Percentiles rank a stretch among this genome's conserved stretches.
Conservation (phyloP, 208 protist genomes). For the Naegleria fowleri region DNA sequence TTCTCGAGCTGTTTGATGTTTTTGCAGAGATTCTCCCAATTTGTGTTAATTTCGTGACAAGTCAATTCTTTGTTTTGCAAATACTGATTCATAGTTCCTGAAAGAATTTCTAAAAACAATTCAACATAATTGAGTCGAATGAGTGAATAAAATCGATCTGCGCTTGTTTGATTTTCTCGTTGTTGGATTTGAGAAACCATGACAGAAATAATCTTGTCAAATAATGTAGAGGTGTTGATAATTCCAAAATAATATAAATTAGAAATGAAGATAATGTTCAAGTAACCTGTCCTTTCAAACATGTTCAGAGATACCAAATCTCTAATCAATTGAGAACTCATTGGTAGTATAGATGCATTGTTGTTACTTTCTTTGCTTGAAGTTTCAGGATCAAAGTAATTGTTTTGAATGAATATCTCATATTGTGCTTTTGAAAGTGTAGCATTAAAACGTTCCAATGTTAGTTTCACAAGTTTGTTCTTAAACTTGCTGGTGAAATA, state of each 20-base stretch:
- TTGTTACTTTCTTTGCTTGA: not conserved
- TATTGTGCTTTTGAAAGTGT: not conserved
- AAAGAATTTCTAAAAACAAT: not conserved
- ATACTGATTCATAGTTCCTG: not conserved
- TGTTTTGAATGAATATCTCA: not conserved
- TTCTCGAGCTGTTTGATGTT: not conserved
- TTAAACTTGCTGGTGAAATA: not conserved
- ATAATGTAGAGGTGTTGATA: not conserved
- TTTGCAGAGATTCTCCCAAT: not conserved
- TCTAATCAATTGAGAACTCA: not conserved
- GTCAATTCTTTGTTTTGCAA: too few species aligned
- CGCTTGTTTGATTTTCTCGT: not conserved
- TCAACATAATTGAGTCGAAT: not conserved
- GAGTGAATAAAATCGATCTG: not conserved
- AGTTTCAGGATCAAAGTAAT: not conserved
- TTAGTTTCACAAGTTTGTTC: not conserved
- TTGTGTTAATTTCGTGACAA: not conserved
- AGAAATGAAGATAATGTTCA: not conserved
- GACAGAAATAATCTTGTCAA: not conserved
- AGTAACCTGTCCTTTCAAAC: not conserved
- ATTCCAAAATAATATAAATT: not conserved
- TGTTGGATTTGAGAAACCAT: not conserved
- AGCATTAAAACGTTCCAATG: not conserved
- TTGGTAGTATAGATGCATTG: not conserved
- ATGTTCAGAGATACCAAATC: not conserved